These are phyloP conservation scores for Monilinia polystroma DNA, from an alignment of 2,329 filamentous ascomycete genomes.

Conservation along the genomic window DNA sequence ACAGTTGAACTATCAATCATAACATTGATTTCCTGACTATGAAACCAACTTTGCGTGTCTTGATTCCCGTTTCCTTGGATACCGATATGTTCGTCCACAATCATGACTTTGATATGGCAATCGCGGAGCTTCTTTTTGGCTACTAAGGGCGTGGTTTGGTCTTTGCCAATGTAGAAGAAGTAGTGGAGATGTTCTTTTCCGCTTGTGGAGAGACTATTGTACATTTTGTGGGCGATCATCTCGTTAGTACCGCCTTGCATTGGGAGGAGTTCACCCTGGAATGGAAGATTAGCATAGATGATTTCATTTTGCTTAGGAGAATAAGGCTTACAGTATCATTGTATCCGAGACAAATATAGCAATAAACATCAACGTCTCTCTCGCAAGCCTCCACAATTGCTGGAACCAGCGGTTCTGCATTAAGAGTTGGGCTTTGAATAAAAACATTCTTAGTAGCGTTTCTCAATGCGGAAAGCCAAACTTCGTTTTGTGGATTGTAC, in stretches of 20 bases:
- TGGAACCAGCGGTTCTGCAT: slow-evolving; percentile 65
- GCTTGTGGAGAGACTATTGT: slow-evolving; percentile 51
- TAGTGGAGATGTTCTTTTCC: slow-evolving; percentile 56
- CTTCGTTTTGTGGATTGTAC: slow-evolving; percentile 71
- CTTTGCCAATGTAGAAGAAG: slow-evolving; percentile 71
- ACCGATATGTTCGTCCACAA: slow-evolving; percentile 66
- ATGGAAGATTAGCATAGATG: not conserved
- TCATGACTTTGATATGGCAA: slow-evolving; percentile 77
- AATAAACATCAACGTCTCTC: slow-evolving; percentile 65
- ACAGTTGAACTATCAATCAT: slow-evolving; percentile 65
- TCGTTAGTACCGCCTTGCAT: slow-evolving; percentile 76
- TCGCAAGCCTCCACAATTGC: slow-evolving; percentile 64
- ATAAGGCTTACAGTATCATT: slow-evolving; percentile 60
- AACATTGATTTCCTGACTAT: slow-evolving; percentile 75
- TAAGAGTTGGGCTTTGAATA: slow-evolving; percentile 76
- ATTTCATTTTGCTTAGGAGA: rapidly evolving
- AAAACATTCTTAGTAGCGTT: slow-evolving; percentile 66
- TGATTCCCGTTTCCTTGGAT: slow-evolving; percentile 77
- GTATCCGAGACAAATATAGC: slow-evolving; percentile 75
- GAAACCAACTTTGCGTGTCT: slow-evolving; percentile 78
- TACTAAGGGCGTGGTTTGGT: slow-evolving; percentile 66
- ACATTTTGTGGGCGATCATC: slow-evolving; percentile 61
- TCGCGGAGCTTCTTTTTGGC: slow-evolving; percentile 63
- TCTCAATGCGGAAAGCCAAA: slow-evolving; percentile 67
- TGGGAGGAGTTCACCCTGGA: slow-evolving; percentile 68